Percentiles rank a stretch among this genome's conserved stretches.
Conservation (phyloP, 345 rosid species). For the Aethionema arabicum region DNA sequence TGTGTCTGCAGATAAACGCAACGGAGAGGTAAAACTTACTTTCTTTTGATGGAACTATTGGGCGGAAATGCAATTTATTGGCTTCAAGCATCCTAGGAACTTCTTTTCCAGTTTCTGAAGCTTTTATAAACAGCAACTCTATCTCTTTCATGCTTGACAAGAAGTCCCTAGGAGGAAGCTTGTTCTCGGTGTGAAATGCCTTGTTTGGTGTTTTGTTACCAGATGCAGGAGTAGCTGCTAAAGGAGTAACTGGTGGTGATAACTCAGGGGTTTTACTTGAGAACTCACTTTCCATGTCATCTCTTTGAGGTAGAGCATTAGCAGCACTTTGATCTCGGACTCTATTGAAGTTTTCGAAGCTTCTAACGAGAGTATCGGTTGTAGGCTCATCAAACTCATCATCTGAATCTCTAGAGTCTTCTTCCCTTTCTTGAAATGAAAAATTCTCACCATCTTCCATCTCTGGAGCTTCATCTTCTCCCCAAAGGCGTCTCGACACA, state of each 20-base stretch:
- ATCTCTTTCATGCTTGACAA: constrained; percentile 79
- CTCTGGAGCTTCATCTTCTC: constrained; percentile 61
- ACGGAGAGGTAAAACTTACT: constrained; percentile 44
- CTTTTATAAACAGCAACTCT: constrained; percentile 72
- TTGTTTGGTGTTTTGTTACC: constrained; percentile 48
- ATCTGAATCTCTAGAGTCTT: constrained; percentile 62
- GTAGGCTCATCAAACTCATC: constrained; percentile 75
- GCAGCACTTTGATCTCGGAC: constrained; percentile 43
- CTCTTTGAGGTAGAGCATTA: constrained; percentile 45
- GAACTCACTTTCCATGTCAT: constrained; percentile 52
- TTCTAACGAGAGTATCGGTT: constrained; percentile 62
- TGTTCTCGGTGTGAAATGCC: constrained; percentile 51
- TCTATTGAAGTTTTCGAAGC: constrained; percentile 68
- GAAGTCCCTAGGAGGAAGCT: constrained; percentile 71
- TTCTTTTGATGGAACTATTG: constrained; percentile 56
- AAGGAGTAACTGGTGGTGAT: constrained; percentile 60
- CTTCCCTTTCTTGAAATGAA: constrained; percentile 58
- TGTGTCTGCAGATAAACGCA: not conserved
- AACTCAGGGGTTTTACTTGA: constrained; percentile 62
- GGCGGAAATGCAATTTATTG: constrained; percentile 83
- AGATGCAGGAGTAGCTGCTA: constrained; percentile 37
- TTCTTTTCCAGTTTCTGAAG: constrained; percentile 90
- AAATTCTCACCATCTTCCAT: constrained; percentile 58
- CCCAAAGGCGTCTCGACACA: constrained; percentile 47
- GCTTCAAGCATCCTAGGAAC: constrained; percentile 99